Evolutionary conservation across 345 rosid species (phyloP).

Genomic region (Turritis glabra): DNA sequence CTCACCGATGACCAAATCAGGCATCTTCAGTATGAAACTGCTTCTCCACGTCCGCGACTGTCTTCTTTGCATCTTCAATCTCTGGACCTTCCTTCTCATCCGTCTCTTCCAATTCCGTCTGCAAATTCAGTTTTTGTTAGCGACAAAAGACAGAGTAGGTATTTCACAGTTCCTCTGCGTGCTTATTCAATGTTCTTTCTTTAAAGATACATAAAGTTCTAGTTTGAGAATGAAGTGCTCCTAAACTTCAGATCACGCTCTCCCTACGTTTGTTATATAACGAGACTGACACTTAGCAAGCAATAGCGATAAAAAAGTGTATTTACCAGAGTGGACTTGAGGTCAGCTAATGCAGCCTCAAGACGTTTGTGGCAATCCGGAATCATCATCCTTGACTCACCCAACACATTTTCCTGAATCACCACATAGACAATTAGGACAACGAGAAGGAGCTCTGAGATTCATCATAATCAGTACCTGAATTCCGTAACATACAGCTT

Average conservation of each 20-base stretch:
- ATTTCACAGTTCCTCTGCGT: neutral
- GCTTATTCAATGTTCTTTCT: neutral
- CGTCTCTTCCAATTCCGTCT: constrained; percentile 68
- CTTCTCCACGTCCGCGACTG: constrained; percentile 59
- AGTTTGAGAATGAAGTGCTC: neutral
- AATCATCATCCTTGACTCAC: constrained; percentile 97
- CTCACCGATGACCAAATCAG: constrained; percentile 24
- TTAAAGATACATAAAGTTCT: neutral
- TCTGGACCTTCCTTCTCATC: constrained; percentile 60
- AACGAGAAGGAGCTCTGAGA: neutral
- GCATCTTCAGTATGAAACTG: constrained; percentile 59
- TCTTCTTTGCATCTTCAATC: constrained; percentile 65
- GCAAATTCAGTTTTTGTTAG: constrained; percentile 21
- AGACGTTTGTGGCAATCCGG: constrained; percentile 90
- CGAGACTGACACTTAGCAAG: neutral
- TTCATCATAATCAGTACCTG: neutral
- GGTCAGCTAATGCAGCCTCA: constrained; percentile 73
- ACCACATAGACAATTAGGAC: constrained; percentile 1
- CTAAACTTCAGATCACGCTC: neutral
- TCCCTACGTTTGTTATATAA: neutral
- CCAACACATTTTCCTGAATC: constrained; percentile 88
- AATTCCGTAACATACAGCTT: neutral
- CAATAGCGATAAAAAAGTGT: neutral
- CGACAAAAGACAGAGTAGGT: neutral
- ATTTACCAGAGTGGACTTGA: constrained; percentile 72